Conservation (phyloP, 331 rosid genomes). For the Saraca asoca region DNA sequence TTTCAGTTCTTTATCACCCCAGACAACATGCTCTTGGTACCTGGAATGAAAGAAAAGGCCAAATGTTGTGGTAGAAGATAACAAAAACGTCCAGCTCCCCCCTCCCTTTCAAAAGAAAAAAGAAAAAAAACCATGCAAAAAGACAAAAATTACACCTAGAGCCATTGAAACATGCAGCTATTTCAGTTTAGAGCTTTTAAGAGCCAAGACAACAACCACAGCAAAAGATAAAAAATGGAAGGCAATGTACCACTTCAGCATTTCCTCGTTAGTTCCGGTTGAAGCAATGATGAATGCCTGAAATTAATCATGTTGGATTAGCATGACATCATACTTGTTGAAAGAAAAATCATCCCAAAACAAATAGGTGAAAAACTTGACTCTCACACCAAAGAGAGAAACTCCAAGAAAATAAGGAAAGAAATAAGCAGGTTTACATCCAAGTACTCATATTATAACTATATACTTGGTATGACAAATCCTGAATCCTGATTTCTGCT, state of each 20-base stretch:
- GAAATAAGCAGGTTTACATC: conserved; percentile 10
- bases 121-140: conserved; percentile 14
- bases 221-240: conserved; percentile 14
- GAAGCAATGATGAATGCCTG: conserved; percentile 99
- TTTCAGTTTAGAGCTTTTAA: neutral
- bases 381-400: conserved; percentile 20
- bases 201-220: neutral
- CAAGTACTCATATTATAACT: conserved; percentile 8
- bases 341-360: conserved; percentile 3
- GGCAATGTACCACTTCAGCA: conserved; percentile 72
- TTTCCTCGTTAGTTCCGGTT: conserved; percentile 85
- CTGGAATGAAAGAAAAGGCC: conserved; percentile 46
- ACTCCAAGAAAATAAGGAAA: conserved; percentile 8
- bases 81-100: too few species aligned
- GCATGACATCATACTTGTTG: conserved; percentile 17
- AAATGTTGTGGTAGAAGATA: conserved; percentile 6
- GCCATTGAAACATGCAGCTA: neutral
- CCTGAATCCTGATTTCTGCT: conserved; percentile 10
- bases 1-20: conserved; percentile 88
- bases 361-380: conserved; percentile 13
- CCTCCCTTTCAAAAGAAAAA: too few species aligned
- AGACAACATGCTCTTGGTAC: conserved; percentile 89
- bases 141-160: too few species aligned
- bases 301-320: conserved; percentile 37
- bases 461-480: neutral